A percentile compares a stretch with the other conserved stretches of the same genome.
Evolutionary conservation across 805 yeast genomes (phyloP).

Genomic region (Candida awuae): DNA sequence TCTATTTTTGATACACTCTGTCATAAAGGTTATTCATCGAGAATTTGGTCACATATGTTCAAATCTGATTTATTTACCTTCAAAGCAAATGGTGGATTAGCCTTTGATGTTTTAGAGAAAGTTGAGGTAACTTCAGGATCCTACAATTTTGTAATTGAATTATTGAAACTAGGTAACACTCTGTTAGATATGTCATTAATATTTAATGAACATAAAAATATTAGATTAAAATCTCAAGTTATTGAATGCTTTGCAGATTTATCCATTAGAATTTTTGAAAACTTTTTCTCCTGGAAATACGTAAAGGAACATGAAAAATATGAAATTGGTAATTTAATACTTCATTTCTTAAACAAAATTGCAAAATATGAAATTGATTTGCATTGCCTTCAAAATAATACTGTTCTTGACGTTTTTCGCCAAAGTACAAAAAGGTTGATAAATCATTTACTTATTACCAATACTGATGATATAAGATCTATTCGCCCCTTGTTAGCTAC

Average conservation of each 20-base stretch:
- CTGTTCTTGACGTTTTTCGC: slow-evolving; percentile 43
- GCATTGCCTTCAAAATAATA: slow-evolving; percentile 26
- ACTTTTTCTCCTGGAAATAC: slow-evolving; percentile 65
- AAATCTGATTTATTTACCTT: slow-evolving; percentile 58
- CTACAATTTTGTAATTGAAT: slow-evolving; percentile 53
- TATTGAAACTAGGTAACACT: slow-evolving; percentile 47
- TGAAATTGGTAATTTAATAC: slow-evolving; percentile 48
- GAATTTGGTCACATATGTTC: slow-evolving; percentile 74
- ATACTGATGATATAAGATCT: slow-evolving; percentile 44
- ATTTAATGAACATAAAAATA: slow-evolving; percentile 30
- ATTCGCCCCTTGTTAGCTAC: slow-evolving; percentile 44
- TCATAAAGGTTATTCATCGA: slow-evolving; percentile 42
- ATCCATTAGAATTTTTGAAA: slow-evolving; percentile 63
- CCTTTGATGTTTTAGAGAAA: slow-evolving; percentile 55
- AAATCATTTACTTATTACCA: slow-evolving; percentile 46
- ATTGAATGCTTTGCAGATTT: slow-evolving; percentile 47
- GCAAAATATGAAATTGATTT: slow-evolving; percentile 46
- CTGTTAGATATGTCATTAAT: slow-evolving; percentile 45
- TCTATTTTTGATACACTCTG: slow-evolving; percentile 41
- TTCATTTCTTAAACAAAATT: slow-evolving; percentile 48
- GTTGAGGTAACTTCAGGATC: slow-evolving; percentile 64
- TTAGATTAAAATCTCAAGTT: slow-evolving; percentile 43
- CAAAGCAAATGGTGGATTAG: slow-evolving; percentile 57
- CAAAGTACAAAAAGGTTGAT: slow-evolving; percentile 44
- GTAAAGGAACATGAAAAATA: slow-evolving; percentile 46